Percentiles rank a stretch among this genome's conserved stretches.
These are phyloP conservation scores for Didymella sp. DNA, from an alignment of 2,329 filamentous ascomycete genomes.

Conservation along the genomic window DNA sequence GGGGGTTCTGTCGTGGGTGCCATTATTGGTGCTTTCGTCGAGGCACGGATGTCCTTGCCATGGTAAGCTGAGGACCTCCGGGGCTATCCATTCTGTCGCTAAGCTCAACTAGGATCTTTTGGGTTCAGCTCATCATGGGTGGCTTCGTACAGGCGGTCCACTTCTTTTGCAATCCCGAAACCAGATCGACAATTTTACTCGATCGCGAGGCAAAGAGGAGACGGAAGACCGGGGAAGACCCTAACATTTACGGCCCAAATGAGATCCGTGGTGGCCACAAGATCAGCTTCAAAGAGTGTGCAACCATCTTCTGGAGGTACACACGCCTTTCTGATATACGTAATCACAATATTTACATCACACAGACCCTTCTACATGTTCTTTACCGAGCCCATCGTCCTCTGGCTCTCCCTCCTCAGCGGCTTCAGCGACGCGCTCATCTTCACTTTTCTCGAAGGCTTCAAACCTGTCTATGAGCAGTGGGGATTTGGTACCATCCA, in stretches of 20 bases:
- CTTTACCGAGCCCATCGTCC: slow-evolving; percentile 74
- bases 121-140: slow-evolving; percentile 83
- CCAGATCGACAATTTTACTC: slow-evolving; percentile 75
- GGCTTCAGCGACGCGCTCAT: slow-evolving; percentile 78
- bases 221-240: slow-evolving; percentile 64
- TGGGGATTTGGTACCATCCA: slow-evolving; percentile 67
- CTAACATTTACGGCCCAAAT: slow-evolving; percentile 73
- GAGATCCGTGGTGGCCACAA: slow-evolving; percentile 58
- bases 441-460: slow-evolving; percentile 78
- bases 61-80: slow-evolving; percentile 41
- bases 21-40: slow-evolving; percentile 62
- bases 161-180: slow-evolving; percentile 74
- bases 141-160: slow-evolving; percentile 70
- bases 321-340: too few relatives aligned
- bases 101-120: slow-evolving; percentile 70
- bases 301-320: slow-evolving; percentile 57
- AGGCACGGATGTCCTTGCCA: slow-evolving; percentile 62
- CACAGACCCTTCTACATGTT: slow-evolving; percentile 71
- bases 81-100: background rate
- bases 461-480: slow-evolving; percentile 69
- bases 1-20: slow-evolving; percentile 63
- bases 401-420: slow-evolving; percentile 71
- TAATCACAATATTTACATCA: too few relatives aligned
- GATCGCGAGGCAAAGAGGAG: slow-evolving; percentile 77
- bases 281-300: slow-evolving; percentile 54